phyloP scores from a whole-genome alignment of 345 rosid species.

The Viola odorata region DNA sequence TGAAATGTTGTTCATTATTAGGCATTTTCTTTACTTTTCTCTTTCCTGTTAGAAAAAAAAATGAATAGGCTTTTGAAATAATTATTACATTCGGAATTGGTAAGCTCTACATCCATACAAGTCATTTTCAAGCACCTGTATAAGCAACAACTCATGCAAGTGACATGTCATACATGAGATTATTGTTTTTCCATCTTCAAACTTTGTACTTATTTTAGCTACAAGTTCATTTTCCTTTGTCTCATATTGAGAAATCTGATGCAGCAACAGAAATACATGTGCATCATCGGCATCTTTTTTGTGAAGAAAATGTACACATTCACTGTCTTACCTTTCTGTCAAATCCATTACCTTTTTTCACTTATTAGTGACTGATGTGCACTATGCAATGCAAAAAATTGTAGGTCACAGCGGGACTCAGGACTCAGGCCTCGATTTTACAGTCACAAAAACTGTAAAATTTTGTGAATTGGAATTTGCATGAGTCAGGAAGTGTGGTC shows the following conservation, averaged over 20 bases:
- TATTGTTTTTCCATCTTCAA: slow-evolving; percentile 3
- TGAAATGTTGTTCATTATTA: not conserved
- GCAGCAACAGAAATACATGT: too few relatives aligned
- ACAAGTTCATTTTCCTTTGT: slow-evolving; percentile 3
- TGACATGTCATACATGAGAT: slow-evolving; percentile 16
- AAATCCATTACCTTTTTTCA: too few relatives aligned
- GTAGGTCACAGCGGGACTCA: too few relatives aligned
- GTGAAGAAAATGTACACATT: too few relatives aligned
- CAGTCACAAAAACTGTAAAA: too few relatives aligned
- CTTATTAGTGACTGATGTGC: too few relatives aligned
- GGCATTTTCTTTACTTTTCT: not conserved
- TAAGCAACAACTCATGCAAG: slow-evolving; percentile 15
- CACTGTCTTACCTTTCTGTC: too few relatives aligned
- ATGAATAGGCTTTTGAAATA: slow-evolving; percentile 1
- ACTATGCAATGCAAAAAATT: too few relatives aligned
- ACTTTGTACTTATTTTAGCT: slow-evolving; percentile 15
- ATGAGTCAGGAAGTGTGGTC: too few relatives aligned
- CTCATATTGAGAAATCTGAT: slow-evolving; percentile 1
- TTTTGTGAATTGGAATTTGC: too few relatives aligned
- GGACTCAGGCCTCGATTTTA: too few relatives aligned
- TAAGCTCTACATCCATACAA: not conserved
- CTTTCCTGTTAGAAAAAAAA: slow-evolving; percentile 1
- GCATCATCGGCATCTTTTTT: too few relatives aligned
- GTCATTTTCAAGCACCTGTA: slow-evolving; percentile 24
- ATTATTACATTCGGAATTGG: not conserved